Evolutionary conservation across 1,284 basidiomycete genomes (phyloP).

Genomic region (Ceratobasidium sp.): DNA sequence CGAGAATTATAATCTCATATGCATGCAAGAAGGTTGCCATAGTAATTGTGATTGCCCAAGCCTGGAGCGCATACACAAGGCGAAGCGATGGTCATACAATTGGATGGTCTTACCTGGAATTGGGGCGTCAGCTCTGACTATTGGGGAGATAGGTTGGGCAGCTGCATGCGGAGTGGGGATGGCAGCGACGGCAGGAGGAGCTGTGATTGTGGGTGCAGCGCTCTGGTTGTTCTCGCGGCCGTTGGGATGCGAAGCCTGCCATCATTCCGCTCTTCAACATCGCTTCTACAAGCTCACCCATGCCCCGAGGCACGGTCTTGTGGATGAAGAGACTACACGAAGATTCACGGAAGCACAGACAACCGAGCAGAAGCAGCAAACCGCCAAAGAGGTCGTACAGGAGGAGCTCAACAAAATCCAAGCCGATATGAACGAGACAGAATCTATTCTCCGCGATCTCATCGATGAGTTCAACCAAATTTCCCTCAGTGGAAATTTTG

Average conservation of each 20-base stretch:
- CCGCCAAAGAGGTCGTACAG: not conserved
- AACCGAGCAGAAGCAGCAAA: not conserved
- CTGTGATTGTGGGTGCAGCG: too few relatives aligned
- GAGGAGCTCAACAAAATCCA: not conserved
- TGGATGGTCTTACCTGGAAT: too few relatives aligned
- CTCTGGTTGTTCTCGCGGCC: too few relatives aligned
- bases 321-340: not conserved
- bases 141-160: too few relatives aligned
- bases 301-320: too few relatives aligned
- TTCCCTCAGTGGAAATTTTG: conserved; percentile 17
- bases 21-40: not conserved
- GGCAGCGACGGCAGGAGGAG: too few relatives aligned
- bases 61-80: too few relatives aligned
- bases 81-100: too few relatives aligned
- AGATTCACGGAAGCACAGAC: not conserved
- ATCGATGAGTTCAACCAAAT: conserved; percentile 14
- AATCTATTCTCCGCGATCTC: not conserved
- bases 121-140: too few relatives aligned
- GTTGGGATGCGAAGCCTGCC: too few relatives aligned
- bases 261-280: not conserved
- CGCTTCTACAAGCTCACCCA: not conserved
- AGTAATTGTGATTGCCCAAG: not conserved
- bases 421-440: not conserved
- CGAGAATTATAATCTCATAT: not conserved
- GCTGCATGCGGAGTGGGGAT: too few relatives aligned